Evolutionary conservation across 148 eudicot genomes (phyloP).

Genomic region (Hydrangea macrophylla): DNA sequence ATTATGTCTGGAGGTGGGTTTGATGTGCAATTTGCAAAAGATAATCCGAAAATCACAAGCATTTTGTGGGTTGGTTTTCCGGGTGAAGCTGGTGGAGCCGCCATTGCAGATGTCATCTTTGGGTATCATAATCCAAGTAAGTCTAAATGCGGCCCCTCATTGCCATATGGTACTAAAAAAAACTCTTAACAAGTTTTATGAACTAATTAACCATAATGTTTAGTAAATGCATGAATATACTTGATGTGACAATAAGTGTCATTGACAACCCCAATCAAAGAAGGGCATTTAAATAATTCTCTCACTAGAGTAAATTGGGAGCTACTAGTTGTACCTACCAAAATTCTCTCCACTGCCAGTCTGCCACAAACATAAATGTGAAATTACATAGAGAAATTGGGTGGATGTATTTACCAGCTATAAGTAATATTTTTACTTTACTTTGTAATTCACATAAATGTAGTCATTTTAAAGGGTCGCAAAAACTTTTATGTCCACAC

Average conservation of each 20-base stretch:
- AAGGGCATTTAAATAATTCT: not conserved
- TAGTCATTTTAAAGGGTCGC: too few relatives aligned
- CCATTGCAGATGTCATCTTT: slow-evolving; percentile 51
- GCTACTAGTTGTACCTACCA: not conserved
- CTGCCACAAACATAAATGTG: too few relatives aligned
- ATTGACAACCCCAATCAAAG: not conserved
- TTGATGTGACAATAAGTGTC: not conserved
- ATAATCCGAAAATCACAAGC: slow-evolving; percentile 42
- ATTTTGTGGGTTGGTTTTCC: slow-evolving; percentile 73
- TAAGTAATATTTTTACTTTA: too few relatives aligned
- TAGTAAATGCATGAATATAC: not conserved
- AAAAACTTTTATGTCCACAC: too few relatives aligned
- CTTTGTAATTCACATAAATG: too few relatives aligned
- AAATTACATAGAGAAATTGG: too few relatives aligned
- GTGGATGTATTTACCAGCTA: too few relatives aligned
- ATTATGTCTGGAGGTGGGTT: slow-evolving; percentile 54
- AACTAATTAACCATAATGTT: not conserved
- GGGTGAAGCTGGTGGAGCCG: slow-evolving; percentile 60
- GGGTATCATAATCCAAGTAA: slow-evolving; percentile 64
- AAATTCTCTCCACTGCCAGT: too few relatives aligned
- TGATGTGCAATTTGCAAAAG: slow-evolving; percentile 41
- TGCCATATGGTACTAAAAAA: not conserved
- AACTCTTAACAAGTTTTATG: not conserved
- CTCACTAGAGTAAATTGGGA: not conserved
- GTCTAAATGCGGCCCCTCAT: not conserved